These are phyloP conservation scores for Aureobasidium lini DNA, from an alignment of 2,329 filamentous ascomycete species.

Conservation along the genomic window DNA sequence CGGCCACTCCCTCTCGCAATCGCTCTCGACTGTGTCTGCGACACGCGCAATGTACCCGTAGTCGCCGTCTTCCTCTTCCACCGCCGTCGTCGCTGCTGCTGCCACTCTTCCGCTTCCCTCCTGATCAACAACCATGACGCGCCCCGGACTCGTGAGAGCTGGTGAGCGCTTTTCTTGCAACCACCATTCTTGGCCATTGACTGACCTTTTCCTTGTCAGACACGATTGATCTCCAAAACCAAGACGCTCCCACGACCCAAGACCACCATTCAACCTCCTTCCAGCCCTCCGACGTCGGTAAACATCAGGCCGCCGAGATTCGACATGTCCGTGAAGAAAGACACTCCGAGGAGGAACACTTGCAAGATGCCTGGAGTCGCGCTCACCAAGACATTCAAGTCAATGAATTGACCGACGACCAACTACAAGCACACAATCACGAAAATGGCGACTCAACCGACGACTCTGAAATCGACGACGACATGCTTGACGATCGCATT, in stretches of 20 bases:
- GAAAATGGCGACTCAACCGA: constrained; percentile 48
- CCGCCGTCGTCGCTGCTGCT: neutral
- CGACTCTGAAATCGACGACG: constrained; percentile 67
- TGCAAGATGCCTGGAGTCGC: constrained; percentile 49
- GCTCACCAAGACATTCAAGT: constrained; percentile 20
- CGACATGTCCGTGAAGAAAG: constrained; percentile 70
- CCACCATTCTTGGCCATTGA: neutral
- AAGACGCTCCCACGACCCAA: constrained; percentile 72
- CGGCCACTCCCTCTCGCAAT: neutral
- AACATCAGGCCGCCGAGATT: constrained; percentile 80
- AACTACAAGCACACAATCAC: constrained; percentile 28
- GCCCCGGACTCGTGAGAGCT: constrained; percentile 17
- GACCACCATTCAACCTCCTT: constrained; percentile 59
- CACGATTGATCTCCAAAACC: constrained; percentile 90
- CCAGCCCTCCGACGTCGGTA: constrained; percentile 44
- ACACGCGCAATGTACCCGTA: constrained; percentile 1
- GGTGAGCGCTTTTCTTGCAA: constrained; percentile 2
- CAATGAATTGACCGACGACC: constrained; percentile 53
- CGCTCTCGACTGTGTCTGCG: neutral
- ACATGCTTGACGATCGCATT: constrained; percentile 90
- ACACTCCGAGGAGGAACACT: constrained; percentile 61
- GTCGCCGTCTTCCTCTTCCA: neutral
- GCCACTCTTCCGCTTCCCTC: neutral
- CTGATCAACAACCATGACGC: constrained; percentile 15
- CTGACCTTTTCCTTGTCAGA: constrained; percentile 46